Base-by-base conservation (phyloP, 441 rosid genomes). In the Euphorbia celastroides region DNA sequence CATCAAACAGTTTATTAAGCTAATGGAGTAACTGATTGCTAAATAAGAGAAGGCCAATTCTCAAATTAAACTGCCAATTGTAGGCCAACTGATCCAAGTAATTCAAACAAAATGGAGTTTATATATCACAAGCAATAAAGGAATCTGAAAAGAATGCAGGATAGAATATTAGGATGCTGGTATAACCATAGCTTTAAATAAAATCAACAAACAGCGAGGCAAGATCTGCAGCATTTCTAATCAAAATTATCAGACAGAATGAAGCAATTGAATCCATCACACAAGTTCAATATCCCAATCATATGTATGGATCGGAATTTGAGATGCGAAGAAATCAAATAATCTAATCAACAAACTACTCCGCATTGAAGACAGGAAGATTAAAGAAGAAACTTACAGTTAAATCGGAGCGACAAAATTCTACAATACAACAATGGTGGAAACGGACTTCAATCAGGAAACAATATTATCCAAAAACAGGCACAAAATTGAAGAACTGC, bases 311-410 rank as follows among this genome's bases (percentile, higher is more conserved):
- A 1, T 14, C 17, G 20, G 70, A 74, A 70, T 70, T 55, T 19
- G 17, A 59, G 19, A 59, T 1, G 30, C 10, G 13, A 48, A 46
- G 32, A 32, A 36, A 16, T 60, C 44, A 25, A n/a, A n/a, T n/a
- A n/a, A n/a, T n/a, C n/a, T n/a, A 20, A 42, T 13, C 48, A 31
- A 52, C 27, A 11, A 22, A 52, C 9, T 52, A 2, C 2, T 2
- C 4, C 23, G 57, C 20, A 52, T 52, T 12, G 5, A 22, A 8
- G 57, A 26, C 48, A 12, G 16, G 50, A 44, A n/a, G 12, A 48
- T 48, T 16, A n/a, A 10, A 3, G 41, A n/a, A 34, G 34, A 38
- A 20, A 64, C 78, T 69, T 63, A 81, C 52, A 28, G 74, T 38
- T 3, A 3, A 44, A 19, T 62, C 41, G 41, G 60, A 44, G n/a